Evolutionary conservation across 176 grass and related monocot species (phyloP).

Genomic region (Bonia amplexicaulis): DNA sequence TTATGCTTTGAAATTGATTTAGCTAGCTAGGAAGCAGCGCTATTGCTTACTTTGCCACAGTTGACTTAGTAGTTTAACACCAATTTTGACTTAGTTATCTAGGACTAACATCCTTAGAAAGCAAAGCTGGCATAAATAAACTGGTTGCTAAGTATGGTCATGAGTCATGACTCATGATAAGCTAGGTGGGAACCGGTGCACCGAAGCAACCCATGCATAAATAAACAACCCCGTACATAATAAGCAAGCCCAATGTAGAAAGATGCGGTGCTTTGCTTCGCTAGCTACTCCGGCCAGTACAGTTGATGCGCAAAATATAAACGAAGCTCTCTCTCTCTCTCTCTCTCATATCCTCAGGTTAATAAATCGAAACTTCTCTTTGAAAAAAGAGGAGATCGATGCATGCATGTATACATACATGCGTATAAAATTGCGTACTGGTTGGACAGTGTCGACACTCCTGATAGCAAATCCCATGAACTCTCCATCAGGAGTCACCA

Average conservation of each 20-base stretch:
- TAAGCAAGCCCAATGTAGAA: constrained; percentile 4
- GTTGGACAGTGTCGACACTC: background rate
- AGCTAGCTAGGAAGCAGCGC: background rate
- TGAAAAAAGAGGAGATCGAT: background rate
- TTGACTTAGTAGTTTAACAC: background rate
- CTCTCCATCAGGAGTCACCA: background rate
- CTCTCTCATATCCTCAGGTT: background rate
- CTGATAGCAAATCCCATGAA: constrained; percentile 30
- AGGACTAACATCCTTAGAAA: background rate
- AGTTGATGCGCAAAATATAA: background rate
- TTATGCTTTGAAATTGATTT: background rate
- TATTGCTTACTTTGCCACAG: background rate
- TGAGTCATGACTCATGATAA: background rate
- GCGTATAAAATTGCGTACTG: background rate
- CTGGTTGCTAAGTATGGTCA: background rate
- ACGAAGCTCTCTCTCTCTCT: background rate
- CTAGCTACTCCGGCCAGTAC: background rate
- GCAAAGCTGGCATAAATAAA: background rate
- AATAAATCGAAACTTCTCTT: background rate
- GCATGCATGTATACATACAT: background rate
- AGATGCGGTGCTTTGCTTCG: constrained; percentile 24
- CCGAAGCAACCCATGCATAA: background rate
- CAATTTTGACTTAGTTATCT: background rate
- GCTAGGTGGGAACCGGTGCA: background rate
- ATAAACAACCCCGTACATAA: background rate